Evolutionary conservation across 139 green algal genomes (phyloP).

Genomic region (Chlamydomonas asymmetrica): DNA sequence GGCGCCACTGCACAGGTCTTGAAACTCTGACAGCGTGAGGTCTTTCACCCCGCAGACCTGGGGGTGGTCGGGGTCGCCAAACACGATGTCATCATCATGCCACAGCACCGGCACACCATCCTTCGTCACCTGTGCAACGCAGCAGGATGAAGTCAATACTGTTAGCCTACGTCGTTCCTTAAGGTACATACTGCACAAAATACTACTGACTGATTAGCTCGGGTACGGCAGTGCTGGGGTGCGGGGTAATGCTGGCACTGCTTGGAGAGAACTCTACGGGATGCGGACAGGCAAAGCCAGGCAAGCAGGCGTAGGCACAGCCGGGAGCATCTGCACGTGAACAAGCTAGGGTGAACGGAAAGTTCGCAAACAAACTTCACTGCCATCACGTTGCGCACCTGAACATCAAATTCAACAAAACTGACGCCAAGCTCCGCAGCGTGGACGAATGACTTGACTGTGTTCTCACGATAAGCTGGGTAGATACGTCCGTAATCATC

Average conservation of each 20-base stretch:
- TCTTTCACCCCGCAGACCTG: constrained; percentile 48
- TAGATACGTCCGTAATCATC: constrained; percentile 11
- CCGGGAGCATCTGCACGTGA: not conserved
- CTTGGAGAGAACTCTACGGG: not conserved
- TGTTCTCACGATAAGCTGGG: constrained; percentile 78
- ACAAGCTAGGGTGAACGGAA: too few species aligned
- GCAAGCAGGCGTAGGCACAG: not conserved
- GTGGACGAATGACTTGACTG: constrained; percentile 67
- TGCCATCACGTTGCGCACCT: constrained; percentile 25
- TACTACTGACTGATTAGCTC: not conserved
- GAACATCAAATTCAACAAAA: constrained; percentile 90
- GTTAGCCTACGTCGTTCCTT: not conserved
- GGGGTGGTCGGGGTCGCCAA: constrained; percentile 38
- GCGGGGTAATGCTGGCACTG: not conserved
- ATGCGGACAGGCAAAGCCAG: not conserved
- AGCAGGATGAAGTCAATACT: not conserved
- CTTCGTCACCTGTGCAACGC: constrained; percentile 49
- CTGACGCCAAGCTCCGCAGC: constrained; percentile 63
- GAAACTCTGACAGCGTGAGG: constrained; percentile 67
- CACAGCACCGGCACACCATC: constrained; percentile 80
- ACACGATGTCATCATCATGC: constrained; percentile 80
- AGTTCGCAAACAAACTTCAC: too few species aligned
- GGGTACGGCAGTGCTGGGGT: not conserved
- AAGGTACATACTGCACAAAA: not conserved
- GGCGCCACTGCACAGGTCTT: constrained; percentile 42